Evolutionary conservation across 225 moss, liverwort and hornwort species (phyloP), one percentile per base, ranked within the genome.

Genomic region (Pleurozium schreberi): DNA sequence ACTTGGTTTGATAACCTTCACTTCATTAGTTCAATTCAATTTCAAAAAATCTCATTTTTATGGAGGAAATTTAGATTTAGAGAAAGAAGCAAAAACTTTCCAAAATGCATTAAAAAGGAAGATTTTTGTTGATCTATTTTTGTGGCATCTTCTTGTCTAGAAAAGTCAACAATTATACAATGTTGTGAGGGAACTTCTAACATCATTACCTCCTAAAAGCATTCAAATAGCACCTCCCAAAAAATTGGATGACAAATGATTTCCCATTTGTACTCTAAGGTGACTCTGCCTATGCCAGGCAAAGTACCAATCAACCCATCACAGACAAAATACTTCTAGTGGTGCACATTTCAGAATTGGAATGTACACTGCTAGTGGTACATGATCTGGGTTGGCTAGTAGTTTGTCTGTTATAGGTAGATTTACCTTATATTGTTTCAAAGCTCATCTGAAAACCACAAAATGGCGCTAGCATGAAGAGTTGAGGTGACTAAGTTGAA

Each of bases 401-500:
- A n/a, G n/a, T n/a, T n/a, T n/a, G n/a, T n/a, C n/a, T n/a, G n/a
- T n/a, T n/a, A n/a, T n/a, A n/a, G n/a, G n/a, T n/a, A n/a, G n/a
- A n/a, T n/a, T n/a, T n/a, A n/a, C n/a, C n/a, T n/a, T n/a, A 10
- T 49, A 11, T 8, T 50, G 8, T 49, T 75, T 75, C 12, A 31
- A 50, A 75, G 8, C 33, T 75, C 50, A 50, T 75, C 0, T 1
- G 0, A 75, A 8, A 4, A 49, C 49, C 7, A 31, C 11, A 19
- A 75, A 75, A 19, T 19, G 33, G 8, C 10, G 12, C 4, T 0
- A 19, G 0, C n/a, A n/a, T n/a, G n/a, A 0, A 74, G 1, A n/a
- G n/a, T n/a, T n/a, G n/a, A n/a, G n/a, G n/a, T n/a, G 49, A 74
- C 0, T 31, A 2, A 18, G 0, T 31, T 49, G 4, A 47, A 7